Conservation (phyloP, 371 early-diverging fungal genomes). For the Blastocladiella emersonii region DNA sequence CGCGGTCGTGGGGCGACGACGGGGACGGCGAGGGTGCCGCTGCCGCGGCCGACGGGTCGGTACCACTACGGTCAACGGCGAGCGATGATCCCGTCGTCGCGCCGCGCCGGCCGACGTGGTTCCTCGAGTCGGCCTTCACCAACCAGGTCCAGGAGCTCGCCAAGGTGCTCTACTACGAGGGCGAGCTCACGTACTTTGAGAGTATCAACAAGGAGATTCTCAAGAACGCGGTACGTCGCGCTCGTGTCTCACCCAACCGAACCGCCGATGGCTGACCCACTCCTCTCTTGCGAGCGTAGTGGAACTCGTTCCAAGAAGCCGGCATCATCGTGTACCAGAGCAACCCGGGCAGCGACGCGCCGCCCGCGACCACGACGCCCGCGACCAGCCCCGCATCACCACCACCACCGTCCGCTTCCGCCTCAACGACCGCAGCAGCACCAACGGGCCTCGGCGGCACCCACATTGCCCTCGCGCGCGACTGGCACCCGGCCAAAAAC, state of each 20-base stretch:
- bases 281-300: neutral
- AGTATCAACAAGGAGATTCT: conserved; percentile 2
- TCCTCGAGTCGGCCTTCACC: conserved; percentile 51
- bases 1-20: neutral
- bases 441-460: neutral
- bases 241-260: no score
- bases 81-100: neutral
- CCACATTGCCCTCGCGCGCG: neutral
- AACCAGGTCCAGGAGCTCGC: conserved; percentile 61
- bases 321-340: neutral
- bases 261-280: no score
- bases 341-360: neutral
- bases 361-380: neutral
- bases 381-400: neutral
- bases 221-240: neutral
- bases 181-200: conserved; percentile 4
- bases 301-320: neutral
- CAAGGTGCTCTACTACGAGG: conserved; percentile 64
- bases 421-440: no score
- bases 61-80: no score
- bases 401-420: no score
- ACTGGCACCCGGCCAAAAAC: neutral
- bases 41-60: no score
- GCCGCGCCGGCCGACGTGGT: conserved; percentile 23
- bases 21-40: neutral